phyloP scores from a whole-genome alignment of 148 eudicot genomes.

The Camellia lanceoleosa region DNA sequence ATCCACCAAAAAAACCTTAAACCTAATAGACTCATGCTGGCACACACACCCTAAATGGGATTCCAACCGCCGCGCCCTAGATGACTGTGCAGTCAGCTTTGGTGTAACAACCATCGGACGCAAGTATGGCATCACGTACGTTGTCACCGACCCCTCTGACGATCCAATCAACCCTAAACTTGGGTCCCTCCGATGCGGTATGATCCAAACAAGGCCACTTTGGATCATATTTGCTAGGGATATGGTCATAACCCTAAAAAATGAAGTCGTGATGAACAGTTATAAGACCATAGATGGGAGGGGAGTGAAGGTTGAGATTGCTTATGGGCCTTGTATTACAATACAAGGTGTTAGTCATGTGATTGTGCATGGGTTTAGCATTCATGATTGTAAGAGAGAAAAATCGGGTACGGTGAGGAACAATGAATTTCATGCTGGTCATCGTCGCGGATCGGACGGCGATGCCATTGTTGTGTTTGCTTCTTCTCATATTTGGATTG shows the following conservation, averaged over 20 bases:
- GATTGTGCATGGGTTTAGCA: conserved; percentile 35
- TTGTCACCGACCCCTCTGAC: conserved; percentile 22
- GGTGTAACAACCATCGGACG: conserved; percentile 29
- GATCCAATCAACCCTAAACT: conserved; percentile 26
- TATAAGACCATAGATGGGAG: conserved; percentile 42
- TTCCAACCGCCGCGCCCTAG: conserved; percentile 20
- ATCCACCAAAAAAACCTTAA: neutral
- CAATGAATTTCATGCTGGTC: conserved; percentile 16
- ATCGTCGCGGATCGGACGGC: conserved; percentile 29
- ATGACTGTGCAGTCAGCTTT: conserved; percentile 20
- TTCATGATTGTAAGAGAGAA: conserved; percentile 38
- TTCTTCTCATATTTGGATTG: conserved; percentile 37
- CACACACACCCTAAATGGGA: conserved; percentile 24
- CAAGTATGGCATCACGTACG: conserved; percentile 24
- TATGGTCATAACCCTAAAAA: conserved; percentile 30
- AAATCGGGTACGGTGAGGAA: conserved; percentile 25
- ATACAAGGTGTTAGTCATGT: conserved; percentile 34
- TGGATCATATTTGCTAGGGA: conserved; percentile 31
- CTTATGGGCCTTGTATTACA: conserved; percentile 38
- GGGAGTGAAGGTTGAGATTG: conserved; percentile 35
- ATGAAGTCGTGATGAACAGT: conserved; percentile 33
- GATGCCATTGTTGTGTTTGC: conserved; percentile 31
- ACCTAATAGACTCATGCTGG: conserved; percentile 26
- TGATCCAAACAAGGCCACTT: conserved; percentile 28
- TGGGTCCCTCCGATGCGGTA: conserved; percentile 33